Evolutionary conservation across 2,329 filamentous ascomycete species (phyloP).

Genomic region (Claviceps monticola): DNA sequence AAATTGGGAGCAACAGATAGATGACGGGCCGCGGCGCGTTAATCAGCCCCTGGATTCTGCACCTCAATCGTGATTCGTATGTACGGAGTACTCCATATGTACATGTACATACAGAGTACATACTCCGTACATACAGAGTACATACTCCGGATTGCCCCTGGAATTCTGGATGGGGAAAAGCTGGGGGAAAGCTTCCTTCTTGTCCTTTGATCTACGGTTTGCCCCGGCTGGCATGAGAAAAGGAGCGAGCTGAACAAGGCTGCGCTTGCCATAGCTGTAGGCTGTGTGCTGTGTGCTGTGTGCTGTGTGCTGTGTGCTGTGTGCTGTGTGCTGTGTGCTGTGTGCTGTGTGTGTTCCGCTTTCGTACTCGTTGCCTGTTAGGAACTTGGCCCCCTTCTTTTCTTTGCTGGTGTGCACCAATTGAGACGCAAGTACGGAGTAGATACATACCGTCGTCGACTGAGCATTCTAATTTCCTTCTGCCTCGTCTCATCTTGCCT

Average conservation of each 20-base stretch:
- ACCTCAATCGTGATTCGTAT: neutral
- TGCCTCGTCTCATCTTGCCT: neutral
- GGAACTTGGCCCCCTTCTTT: neutral
- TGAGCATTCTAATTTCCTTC: neutral
- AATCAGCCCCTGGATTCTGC: constrained; percentile 1
- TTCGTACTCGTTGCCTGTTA: neutral
- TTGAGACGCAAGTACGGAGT: neutral
- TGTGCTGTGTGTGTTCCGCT: neutral
- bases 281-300: too few relatives aligned
- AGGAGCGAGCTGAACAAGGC: neutral
- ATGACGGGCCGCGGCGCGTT: neutral
- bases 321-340: too few relatives aligned
- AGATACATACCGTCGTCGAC: neutral
- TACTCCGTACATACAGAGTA: too few relatives aligned
- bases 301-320: too few relatives aligned
- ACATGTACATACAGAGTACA: too few relatives aligned
- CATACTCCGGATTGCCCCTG: too few relatives aligned
- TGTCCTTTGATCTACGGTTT: too few relatives aligned
- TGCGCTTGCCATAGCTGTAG: neutral
- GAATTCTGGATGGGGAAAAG: neutral
- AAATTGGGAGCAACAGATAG: too few relatives aligned
- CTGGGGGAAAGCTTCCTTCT: neutral
- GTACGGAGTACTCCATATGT: too few relatives aligned
- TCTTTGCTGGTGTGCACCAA: too few relatives aligned
- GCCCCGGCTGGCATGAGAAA: neutral